Conservation (phyloP, 1,284 basidiomycete genomes). For the Ganoderma multipileum region DNA sequence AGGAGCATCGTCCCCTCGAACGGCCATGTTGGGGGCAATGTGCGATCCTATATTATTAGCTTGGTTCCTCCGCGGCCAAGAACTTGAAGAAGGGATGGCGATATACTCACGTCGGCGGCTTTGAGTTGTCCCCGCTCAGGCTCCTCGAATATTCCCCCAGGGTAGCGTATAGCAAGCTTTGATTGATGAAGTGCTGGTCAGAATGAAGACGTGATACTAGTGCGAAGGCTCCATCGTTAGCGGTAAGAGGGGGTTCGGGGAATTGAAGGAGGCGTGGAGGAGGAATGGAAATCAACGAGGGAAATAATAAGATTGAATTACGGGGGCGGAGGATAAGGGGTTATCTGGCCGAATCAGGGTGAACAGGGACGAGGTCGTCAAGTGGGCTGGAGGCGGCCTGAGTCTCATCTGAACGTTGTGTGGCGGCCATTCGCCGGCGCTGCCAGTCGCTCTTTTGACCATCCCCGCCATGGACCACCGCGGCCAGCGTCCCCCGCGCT, state of each 20-base stretch:
- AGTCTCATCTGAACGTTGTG: slow-evolving; percentile 10
- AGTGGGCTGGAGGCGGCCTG: slow-evolving; percentile 10
- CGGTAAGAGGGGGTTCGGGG: neutral
- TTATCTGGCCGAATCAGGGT: slow-evolving; percentile 9
- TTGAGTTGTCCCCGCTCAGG: neutral
- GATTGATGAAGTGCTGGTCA: neutral
- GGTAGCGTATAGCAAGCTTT: neutral
- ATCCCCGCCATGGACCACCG: slow-evolving; percentile 41
- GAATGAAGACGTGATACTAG: neutral
- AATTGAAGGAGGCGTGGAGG: neutral
- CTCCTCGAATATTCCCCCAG: neutral
- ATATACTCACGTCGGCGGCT: neutral
- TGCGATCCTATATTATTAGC: neutral
- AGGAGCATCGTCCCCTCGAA: neutral
- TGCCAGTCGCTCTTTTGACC: slow-evolving; percentile 26
- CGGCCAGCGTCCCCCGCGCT: slow-evolving; percentile 49
- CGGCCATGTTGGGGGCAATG: neutral
- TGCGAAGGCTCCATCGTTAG: neutral
- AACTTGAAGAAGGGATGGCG: neutral
- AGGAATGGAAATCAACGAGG: neutral
- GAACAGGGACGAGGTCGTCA: slow-evolving; percentile 26
- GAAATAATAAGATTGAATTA: neutral
- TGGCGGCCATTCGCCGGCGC: slow-evolving; percentile 37
- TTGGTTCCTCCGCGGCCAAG: too few relatives aligned
- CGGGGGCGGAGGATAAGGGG: neutral